Percentiles rank a stretch among this genome's conserved stretches.
Evolutionary conservation across 768 basidiomycete species (phyloP).

Genomic region (Xanthoconium purpureum): DNA sequence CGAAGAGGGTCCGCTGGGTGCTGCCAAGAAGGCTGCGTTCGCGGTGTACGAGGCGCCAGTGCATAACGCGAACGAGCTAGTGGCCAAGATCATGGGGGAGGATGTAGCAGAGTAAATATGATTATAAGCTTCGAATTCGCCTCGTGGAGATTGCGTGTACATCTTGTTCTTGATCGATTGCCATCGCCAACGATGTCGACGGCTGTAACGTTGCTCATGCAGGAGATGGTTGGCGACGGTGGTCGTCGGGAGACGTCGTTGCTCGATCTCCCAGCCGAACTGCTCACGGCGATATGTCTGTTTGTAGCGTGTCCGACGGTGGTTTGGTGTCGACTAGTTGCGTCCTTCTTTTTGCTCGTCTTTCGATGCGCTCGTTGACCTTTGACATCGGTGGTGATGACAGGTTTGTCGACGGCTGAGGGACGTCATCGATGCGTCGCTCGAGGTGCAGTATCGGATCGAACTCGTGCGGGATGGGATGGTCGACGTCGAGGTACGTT

Average conservation of each 20-base stretch:
- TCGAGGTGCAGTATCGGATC: slow-evolving; percentile 37
- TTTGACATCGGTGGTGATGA: not conserved
- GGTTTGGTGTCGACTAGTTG: slow-evolving; percentile 12
- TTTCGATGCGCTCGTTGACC: not conserved
- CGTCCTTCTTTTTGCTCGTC: not conserved
- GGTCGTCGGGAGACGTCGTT: slow-evolving; percentile 2
- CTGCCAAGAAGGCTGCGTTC: slow-evolving; percentile 53
- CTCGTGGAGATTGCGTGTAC: not conserved
- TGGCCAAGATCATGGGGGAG: slow-evolving; percentile 67
- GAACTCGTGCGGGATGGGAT: slow-evolving; percentile 41
- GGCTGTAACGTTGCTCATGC: not conserved
- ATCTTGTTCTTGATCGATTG: not conserved
- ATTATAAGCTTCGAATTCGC: not conserved
- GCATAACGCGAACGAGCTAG: slow-evolving; percentile 61
- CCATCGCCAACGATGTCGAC: not conserved
- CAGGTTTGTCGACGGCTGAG: slow-evolving; percentile 25
- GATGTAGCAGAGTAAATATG: slow-evolving; percentile 17
- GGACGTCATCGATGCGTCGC: slow-evolving; percentile 22
- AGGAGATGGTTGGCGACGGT: too few species aligned
- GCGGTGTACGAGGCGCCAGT: slow-evolving; percentile 72
- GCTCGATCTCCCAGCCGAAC: slow-evolving; percentile 15
- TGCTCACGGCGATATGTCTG: slow-evolving; percentile 12
- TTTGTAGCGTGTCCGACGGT: slow-evolving; percentile 9
- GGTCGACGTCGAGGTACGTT: slow-evolving; percentile 13
- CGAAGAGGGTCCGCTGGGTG: not conserved